Evolutionary conservation across 192 early-diverging fungal genomes (phyloP).

Genomic region (Chytriomyces hyalinus): DNA sequence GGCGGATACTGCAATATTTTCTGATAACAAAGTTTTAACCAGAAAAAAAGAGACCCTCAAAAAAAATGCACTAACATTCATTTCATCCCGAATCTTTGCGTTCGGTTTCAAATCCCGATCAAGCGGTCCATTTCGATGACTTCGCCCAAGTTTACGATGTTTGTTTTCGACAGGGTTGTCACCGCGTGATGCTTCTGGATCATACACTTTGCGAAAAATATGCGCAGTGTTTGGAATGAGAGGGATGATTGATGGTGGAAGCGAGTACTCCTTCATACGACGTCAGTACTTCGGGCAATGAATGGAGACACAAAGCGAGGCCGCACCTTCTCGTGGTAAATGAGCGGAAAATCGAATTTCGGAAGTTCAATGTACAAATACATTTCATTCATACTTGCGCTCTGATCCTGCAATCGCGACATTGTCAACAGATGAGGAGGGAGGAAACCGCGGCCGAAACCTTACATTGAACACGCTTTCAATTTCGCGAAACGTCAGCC

Average conservation of each 20-base stretch:
- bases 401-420: constrained; percentile 15
- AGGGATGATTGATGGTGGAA: constrained; percentile 39
- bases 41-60: not conserved
- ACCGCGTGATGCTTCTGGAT: constrained; percentile 78
- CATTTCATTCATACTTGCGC: constrained; percentile 60
- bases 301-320: not conserved
- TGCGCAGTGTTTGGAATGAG: constrained; percentile 22
- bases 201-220: constrained; percentile 44
- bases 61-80: constrained; percentile 73
- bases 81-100: constrained; percentile 91
- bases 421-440: not conserved
- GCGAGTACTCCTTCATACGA: constrained; percentile 60
- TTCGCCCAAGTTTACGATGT: constrained; percentile 86
- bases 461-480: constrained; percentile 77
- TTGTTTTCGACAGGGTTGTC: constrained; percentile 98
- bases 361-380: constrained; percentile 90
- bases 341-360: constrained; percentile 95
- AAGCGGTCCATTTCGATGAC: constrained; percentile 86
- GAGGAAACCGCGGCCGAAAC: not conserved
- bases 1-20: constrained; percentile 92
- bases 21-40: constrained; percentile 46
- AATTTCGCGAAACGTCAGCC: constrained; percentile 86
- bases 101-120: constrained; percentile 98
- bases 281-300: not conserved
- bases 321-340: constrained; percentile 81